Base-by-base conservation (phyloP, 2,329 filamentous ascomycete species). In the Stemphylium beticola region DNA sequence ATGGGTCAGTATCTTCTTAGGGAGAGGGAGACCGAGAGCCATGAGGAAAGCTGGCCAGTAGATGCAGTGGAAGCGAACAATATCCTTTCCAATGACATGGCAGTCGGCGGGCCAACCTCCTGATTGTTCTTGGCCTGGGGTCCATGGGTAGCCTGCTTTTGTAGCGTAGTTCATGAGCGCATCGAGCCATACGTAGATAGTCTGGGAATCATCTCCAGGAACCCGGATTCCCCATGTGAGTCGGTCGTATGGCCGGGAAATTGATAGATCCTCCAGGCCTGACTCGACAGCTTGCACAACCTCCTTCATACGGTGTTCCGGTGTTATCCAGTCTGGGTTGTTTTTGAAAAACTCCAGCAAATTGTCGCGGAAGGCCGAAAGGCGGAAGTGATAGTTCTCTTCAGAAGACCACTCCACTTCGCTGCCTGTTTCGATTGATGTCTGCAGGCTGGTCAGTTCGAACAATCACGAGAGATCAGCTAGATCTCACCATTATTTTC, bases 11-110 rank as follows among this genome's bases (percentile, higher is more conserved):
- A 99, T 85, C 59, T 87, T 87, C 68, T 87, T 88, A 0, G 95
- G 92, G 0, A 90, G 79, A 1, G 91, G 89, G 4, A 98, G 81
- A 46, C 88, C 87, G 12, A 97, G 80, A 1, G 95, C 93, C 83
- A 99, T 89, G 14, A 99, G 86, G 65, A 99, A 89, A 3, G 95
- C 95, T 0, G 95, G 95, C 95, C 96, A 99, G 80, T 99, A 99
- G 42, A 99, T 88, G 75, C 91, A 93, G 74, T 99, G 96, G 76
- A 99, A 99, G 15, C 82, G 89, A 53, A 96, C 82, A 62, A 99
- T 99, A 74, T 99, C 95, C 76, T 99, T 99, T 43, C 95, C 95
- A 50, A 99, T 88, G 22, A 99, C 86, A 40, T 99, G 95, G 15
- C 95, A 83, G 73, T 99, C 88, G 8, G 92, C 91, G 4, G 95